Evolutionary conservation across 177 flowering plant genomes (phyloP), one percentile per base, ranked within the genome.

Genomic region (Vitis hybrid): DNA sequence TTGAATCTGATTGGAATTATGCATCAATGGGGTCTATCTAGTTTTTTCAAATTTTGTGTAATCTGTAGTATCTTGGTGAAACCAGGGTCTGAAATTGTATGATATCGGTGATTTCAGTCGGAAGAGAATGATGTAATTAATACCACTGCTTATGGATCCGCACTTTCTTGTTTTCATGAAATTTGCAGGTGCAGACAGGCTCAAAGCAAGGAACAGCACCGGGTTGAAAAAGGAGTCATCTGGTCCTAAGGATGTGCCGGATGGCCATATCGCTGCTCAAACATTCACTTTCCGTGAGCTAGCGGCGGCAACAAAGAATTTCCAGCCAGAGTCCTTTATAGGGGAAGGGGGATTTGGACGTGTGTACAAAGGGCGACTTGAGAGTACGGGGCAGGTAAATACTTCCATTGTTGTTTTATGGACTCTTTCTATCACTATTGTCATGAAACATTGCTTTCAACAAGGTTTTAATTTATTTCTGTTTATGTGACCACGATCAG

Each of bases 341-440:
- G 99, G 99, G 52, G 98, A 94, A 83, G 99, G 98, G 2, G 98
- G 99, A 71, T 95, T 95, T 73, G 99, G 99, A 3, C 87, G 88
- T 72, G 99, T 93, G 11, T 94, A 92, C 70, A 91, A 81, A 74
- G 99, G 99, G 6, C 74, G 72, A 18, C 84, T 94, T 54, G 88
- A 90, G 66, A 84, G 81, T 72, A 89, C 90, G 1, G 96, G 94
- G 48, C 98, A 91, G 97, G 99, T 94, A 85, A 71, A 52, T 15
- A 32, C 11, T 56, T 62, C 56, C 10, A 35, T 35, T 35, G 40
- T 35, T 35, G 40, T 35, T 35, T 35, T 4, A 21, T 21, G 0
- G 24, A 21, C 24, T 21, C 24, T 21, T 21, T 21, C 24, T 21
- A 35, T 35, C 40, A 35, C 40, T 6, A 35, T 35, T 35, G 40